Conservation (phyloP, 352 stramenopile species). For the Phytophthora sp. region DNA sequence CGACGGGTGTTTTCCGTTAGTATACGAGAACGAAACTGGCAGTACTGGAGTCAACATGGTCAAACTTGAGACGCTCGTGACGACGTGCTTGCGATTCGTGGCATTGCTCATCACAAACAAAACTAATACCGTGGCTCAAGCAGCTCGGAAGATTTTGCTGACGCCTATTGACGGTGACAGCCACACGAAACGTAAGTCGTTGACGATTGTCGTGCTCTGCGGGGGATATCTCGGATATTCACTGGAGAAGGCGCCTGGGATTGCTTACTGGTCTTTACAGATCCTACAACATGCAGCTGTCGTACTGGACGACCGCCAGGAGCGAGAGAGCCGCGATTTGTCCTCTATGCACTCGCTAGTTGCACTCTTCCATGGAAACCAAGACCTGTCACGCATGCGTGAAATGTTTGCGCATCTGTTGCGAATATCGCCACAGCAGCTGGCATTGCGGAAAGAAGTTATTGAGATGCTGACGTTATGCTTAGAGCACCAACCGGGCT, state of each 20-base stretch:
- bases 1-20: constrained; percentile 36
- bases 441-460: constrained; percentile 44
- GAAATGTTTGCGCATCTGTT: constrained; percentile 49
- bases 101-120: constrained; percentile 40
- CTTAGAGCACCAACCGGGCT: constrained; percentile 65
- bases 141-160: constrained; percentile 45
- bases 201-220: constrained; percentile 65
- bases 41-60: constrained; percentile 19
- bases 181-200: constrained; percentile 36
- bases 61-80: constrained; percentile 50
- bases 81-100: constrained; percentile 54
- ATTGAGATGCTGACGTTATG: constrained; percentile 61
- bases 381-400: constrained; percentile 49
- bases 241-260: constrained; percentile 37
- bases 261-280: constrained; percentile 56
- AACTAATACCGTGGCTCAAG: neutral
- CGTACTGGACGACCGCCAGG: constrained; percentile 33
- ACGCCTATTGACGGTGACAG: constrained; percentile 53
- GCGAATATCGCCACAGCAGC: constrained; percentile 27
- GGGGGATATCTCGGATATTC: constrained; percentile 60
- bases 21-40: constrained; percentile 41
- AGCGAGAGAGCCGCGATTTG: constrained; percentile 20
- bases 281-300: constrained; percentile 59
- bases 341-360: constrained; percentile 55
- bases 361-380: constrained; percentile 52